Percentiles rank a stretch among this genome's conserved stretches.
Evolutionary conservation across 169 alveolate species (phyloP).

Genomic region (Cryptosporidium andersoni): DNA sequence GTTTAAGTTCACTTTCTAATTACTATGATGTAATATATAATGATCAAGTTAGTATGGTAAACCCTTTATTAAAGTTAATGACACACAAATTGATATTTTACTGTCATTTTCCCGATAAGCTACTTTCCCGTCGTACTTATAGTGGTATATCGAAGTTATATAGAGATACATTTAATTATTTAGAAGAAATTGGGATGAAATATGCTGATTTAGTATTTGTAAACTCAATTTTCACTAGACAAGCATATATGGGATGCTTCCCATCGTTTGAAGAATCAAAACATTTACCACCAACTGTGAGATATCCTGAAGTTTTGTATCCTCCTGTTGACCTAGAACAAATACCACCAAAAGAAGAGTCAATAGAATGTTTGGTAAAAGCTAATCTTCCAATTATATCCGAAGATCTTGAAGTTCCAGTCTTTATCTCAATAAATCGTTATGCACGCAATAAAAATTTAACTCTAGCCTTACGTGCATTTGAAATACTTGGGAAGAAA

Average conservation of each 20-base stretch:
- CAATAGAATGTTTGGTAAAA: conserved; percentile 70
- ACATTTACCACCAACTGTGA: conserved; percentile 34
- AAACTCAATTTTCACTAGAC: conserved; percentile 58
- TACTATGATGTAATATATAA: conserved; percentile 85
- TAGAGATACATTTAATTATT: conserved; percentile 34
- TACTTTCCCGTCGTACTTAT: conserved; percentile 68
- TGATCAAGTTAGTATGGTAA: conserved; percentile 82
- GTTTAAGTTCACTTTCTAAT: conserved; percentile 72
- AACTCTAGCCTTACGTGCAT: conserved; percentile 84
- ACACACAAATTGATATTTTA: conserved; percentile 83
- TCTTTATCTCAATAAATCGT: conserved; percentile 84
- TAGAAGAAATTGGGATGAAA: conserved; percentile 66
- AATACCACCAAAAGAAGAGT: conserved; percentile 75
- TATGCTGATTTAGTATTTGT: conserved; percentile 54
- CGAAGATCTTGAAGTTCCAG: conserved; percentile 22
- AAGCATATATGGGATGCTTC: conserved; percentile 2
- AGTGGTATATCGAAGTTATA: conserved; percentile 21
- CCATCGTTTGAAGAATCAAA: conserved; percentile 10
- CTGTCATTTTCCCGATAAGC: conserved; percentile 93
- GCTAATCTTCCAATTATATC: conserved; percentile 14
- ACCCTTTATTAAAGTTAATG: conserved; percentile 78
- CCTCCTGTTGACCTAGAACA: conserved; percentile 79
- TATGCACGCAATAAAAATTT: conserved; percentile 90
- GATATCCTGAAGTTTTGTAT: conserved; percentile 78
- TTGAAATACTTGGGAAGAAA: conserved; percentile 76